Percentiles rank a stretch among this genome's conserved stretches.
Evolutionary conservation across 257 asterid genomes (phyloP).

Genomic region (Ophiorrhiza pumila): DNA sequence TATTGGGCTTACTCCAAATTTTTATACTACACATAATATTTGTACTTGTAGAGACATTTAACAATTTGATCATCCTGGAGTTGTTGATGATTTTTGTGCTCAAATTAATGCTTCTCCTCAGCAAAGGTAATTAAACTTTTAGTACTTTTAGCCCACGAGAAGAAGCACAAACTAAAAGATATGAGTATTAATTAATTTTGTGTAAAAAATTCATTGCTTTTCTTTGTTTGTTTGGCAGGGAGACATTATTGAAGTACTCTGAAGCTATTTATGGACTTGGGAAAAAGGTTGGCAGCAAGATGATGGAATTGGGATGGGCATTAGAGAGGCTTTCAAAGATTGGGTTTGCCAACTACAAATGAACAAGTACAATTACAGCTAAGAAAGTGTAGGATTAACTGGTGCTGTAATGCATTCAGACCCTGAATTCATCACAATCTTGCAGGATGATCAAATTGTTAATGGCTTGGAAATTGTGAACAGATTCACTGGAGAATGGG

Average conservation of each 20-base stretch:
- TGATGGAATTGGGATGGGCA: conserved; percentile 37
- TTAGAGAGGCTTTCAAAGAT: conserved; percentile 25
- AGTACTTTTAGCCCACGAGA: neutral
- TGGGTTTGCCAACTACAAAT: conserved; percentile 44
- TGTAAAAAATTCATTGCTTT: neutral
- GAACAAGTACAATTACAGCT: conserved; percentile 38
- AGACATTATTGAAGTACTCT: conserved; percentile 30
- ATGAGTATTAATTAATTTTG: neutral
- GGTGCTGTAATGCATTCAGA: conserved; percentile 53
- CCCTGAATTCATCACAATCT: conserved; percentile 42
- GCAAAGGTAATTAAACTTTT: conserved; percentile 29
- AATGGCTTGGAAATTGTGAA: conserved; percentile 43
- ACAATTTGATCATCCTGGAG: too few species aligned
- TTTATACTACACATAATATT: too few species aligned
- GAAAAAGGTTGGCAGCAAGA: conserved; percentile 30
- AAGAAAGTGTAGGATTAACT: conserved; percentile 33
- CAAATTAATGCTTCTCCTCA: conserved; percentile 32
- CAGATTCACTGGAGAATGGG: conserved; percentile 27
- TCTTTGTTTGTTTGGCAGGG: conserved; percentile 20
- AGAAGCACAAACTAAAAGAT: too few species aligned
- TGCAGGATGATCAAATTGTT: conserved; percentile 50
- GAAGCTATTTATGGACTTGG: conserved; percentile 30
- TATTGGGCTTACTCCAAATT: too few species aligned
- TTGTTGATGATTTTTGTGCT: conserved; percentile 29
- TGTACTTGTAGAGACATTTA: too few species aligned